Percentiles rank a stretch among this genome's conserved stretches.
Conservation (phyloP, 768 basidiomycete genomes). For the Xerocomus brunneocitrinus region DNA sequence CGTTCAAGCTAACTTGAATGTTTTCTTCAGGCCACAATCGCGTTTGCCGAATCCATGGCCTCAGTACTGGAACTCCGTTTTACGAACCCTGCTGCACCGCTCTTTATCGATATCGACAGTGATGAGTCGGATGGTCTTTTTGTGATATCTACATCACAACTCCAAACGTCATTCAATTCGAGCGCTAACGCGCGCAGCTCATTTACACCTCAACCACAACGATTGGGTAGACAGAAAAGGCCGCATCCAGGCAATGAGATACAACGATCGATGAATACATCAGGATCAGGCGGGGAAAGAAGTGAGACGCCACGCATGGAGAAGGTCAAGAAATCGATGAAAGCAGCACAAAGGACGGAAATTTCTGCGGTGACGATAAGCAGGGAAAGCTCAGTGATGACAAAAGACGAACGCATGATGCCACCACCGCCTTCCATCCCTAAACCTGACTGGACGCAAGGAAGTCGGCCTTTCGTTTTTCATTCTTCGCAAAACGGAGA, state of each 20-base stretch:
- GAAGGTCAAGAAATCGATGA: conserved; percentile 40
- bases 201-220: conserved; percentile 16
- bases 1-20: not conserved
- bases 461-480: conserved; percentile 10
- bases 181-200: conserved; percentile 11
- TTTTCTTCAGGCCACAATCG: conserved; percentile 63
- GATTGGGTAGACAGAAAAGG: conserved; percentile 19
- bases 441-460: conserved; percentile 11
- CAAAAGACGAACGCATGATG: conserved; percentile 32
- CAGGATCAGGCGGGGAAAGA: conserved; percentile 9
- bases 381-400: conserved; percentile 13
- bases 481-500: conserved; percentile 14
- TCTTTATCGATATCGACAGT: conserved; percentile 74
- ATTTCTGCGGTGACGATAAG: conserved; percentile 8
- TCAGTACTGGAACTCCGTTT: conserved; percentile 67
- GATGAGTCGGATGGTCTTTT: conserved; percentile 65
- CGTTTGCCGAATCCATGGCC: conserved; percentile 69
- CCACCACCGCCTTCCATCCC: conserved; percentile 34
- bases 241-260: conserved; percentile 20
- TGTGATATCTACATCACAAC: conserved; percentile 73
- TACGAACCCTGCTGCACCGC: conserved; percentile 65
- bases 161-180: conserved; percentile 30
- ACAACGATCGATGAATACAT: conserved; percentile 26
- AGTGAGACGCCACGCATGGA: conserved; percentile 42
- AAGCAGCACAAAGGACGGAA: conserved; percentile 32